phyloP scores from a whole-genome alignment of 2,329 filamentous ascomycete species.

The Gremmenia infestans region DNA sequence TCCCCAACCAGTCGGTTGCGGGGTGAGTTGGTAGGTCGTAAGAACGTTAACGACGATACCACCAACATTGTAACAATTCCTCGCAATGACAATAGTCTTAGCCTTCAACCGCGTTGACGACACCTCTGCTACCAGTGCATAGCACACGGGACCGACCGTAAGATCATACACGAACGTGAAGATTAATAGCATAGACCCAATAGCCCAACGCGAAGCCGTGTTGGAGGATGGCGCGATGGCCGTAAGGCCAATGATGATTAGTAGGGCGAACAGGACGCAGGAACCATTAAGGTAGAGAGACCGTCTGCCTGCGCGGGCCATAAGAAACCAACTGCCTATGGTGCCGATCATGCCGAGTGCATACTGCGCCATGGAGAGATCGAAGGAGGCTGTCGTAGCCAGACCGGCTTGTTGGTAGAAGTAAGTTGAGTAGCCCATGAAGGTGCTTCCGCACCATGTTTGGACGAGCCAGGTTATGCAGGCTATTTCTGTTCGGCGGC shows the following conservation, averaged over 20 bases:
- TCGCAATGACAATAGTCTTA: slow-evolving; percentile 71
- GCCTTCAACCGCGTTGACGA: slow-evolving; percentile 59
- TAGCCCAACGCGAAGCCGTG: slow-evolving; percentile 41
- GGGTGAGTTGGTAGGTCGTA: slow-evolving; percentile 63
- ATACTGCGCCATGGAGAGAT: slow-evolving; percentile 40
- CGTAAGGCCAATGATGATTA: slow-evolving; percentile 43
- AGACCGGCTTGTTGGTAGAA: slow-evolving; percentile 50
- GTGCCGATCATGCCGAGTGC: slow-evolving; percentile 46
- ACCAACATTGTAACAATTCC: slow-evolving; percentile 35
- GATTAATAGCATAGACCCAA: slow-evolving; percentile 37
- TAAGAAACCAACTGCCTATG: slow-evolving; percentile 44
- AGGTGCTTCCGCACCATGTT: slow-evolving; percentile 55
- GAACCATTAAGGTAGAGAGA: slow-evolving; percentile 46
- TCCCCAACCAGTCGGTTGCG: slow-evolving; percentile 38
- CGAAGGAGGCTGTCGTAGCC: slow-evolving; percentile 42
- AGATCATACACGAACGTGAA: slow-evolving; percentile 40
- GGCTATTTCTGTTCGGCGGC: slow-evolving; percentile 48
- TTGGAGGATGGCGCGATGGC: slow-evolving; percentile 37
- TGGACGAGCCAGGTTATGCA: slow-evolving; percentile 57
- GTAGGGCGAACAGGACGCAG: slow-evolving; percentile 34
- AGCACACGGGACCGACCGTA: slow-evolving; percentile 41
- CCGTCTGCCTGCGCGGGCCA: slow-evolving; percentile 43
- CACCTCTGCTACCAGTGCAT: slow-evolving; percentile 39
- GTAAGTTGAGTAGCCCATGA: slow-evolving; percentile 59
- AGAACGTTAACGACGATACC: slow-evolving; percentile 38